Evolutionary conservation across 139 green algal species (phyloP), one percentile per base, ranked within the genome.

Genomic region (Chlorella vulgaris): DNA sequence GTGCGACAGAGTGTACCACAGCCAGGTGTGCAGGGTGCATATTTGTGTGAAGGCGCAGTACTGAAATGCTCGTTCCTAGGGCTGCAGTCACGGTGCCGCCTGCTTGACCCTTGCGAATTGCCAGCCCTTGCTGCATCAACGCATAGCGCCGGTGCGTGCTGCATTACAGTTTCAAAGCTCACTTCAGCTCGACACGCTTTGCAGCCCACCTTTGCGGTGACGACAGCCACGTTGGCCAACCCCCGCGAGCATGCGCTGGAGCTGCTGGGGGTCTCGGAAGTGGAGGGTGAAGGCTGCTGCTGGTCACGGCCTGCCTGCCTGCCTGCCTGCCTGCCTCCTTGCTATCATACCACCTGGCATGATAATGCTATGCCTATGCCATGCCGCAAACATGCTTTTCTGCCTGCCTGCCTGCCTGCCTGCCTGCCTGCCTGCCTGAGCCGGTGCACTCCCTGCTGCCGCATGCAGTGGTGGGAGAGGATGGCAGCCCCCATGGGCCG

Each of bases 211-310:
- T 96, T 96, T 84, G 82, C 93, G 7, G 74, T 96, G 13, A 91
- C 88, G 69, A 95, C 86, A 38, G 96, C 96, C 61, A 99, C 96
- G 15, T 91, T 98, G 0, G 93, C 93, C 33, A 98, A 98, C 88
- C 94, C 96, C 0, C 31, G 63, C 39, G 77, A 92, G 74, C 95
- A 98, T 61, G 89, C 91, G 6, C 58, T 65, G 19, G 53, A 77
- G 74, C 85, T 95, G 79, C 80, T 95, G 33, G 93, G 91, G 0
- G 74, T 89, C 40, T 15, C 36, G 3, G 39, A 69, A 15, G 63
- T 87, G 35, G 31, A 58, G 24, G 76, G 86, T 89, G 62, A 31
- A 73, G 22, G n/a, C 21, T 7, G 24, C 40, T 36, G 47, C 29
- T 8, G 2, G 0, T 18, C 10, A 4, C 31, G n/a, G 42, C 15